phyloP scores from a whole-genome alignment of 2,329 filamentous ascomycete genomes.

The Fusarium illudens region DNA sequence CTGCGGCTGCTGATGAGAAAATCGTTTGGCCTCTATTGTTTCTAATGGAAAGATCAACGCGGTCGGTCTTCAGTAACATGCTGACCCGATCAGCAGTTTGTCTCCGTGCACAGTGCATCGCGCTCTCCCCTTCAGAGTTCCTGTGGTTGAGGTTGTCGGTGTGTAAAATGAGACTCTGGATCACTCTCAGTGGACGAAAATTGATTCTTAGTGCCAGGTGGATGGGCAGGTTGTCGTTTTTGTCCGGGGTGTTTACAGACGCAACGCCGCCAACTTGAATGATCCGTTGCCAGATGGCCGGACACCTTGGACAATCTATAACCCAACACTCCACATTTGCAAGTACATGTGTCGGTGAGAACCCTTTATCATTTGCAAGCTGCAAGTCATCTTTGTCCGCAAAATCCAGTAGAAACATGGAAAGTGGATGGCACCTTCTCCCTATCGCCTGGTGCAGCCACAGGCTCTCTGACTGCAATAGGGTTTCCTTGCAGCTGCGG shows the following conservation, averaged over 20 bases:
- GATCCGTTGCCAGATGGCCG: background rate
- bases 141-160: background rate
- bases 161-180: background rate
- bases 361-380: background rate
- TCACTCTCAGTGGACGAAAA: no score
- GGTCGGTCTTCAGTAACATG: background rate
- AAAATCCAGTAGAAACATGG: background rate
- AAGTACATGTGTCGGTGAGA: background rate
- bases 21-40: background rate
- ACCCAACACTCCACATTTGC: fast-evolving
- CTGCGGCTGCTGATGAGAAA: background rate
- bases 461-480: background rate
- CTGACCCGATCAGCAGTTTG: background rate
- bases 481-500: fast-evolving
- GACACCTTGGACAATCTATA: background rate
- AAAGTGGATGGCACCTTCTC: background rate
- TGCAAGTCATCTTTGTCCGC: background rate
- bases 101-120: no score
- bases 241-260: fast-evolving
- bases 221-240: fast-evolving
- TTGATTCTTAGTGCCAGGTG: background rate
- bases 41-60: background rate
- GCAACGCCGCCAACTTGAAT: background rate
- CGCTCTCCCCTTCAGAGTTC: background rate
- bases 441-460: background rate